Conservation (phyloP, 2,329 filamentous ascomycete genomes). For the Clarireedia hainanense region DNA sequence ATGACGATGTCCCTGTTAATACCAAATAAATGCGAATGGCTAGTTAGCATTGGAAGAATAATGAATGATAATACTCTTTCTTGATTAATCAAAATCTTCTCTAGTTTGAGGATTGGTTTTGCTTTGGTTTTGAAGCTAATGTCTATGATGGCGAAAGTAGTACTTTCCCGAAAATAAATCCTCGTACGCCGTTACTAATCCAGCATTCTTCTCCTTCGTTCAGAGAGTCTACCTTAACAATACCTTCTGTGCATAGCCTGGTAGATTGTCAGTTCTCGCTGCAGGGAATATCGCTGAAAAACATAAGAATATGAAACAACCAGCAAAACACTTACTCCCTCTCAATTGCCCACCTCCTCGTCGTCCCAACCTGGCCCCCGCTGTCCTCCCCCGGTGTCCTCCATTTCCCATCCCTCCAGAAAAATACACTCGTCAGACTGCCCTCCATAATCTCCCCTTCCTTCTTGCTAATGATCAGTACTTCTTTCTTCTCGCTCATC, state of each 20-base stretch:
- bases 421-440: conserved; percentile 74
- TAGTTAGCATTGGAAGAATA: not conserved
- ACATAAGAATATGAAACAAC: not conserved
- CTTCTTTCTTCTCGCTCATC: conserved; percentile 51
- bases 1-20: not conserved
- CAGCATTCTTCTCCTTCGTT: conserved; percentile 70
- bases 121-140: not conserved
- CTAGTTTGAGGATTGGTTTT: not conserved
- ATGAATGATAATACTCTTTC: no score
- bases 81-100: not conserved
- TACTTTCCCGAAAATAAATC: conserved; percentile 52
- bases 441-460: conserved; percentile 73
- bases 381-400: conserved; percentile 69
- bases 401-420: conserved; percentile 67
- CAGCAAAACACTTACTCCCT: conserved; percentile 37
- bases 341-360: conserved; percentile 74
- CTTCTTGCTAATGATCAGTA: conserved; percentile 59
- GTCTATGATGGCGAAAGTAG: conserved; percentile 9
- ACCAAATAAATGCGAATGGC: not conserved
- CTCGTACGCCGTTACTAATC: conserved; percentile 82
- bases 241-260: conserved; percentile 56
- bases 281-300: not conserved
- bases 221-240: conserved; percentile 52
- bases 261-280: conserved; percentile 16
- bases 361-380: conserved; percentile 78